A percentile compares a stretch with the other conserved stretches of the same genome.
Evolutionary conservation across 2,329 filamentous ascomycete species (phyloP).

Genomic region (Cyanodermella asteris): DNA sequence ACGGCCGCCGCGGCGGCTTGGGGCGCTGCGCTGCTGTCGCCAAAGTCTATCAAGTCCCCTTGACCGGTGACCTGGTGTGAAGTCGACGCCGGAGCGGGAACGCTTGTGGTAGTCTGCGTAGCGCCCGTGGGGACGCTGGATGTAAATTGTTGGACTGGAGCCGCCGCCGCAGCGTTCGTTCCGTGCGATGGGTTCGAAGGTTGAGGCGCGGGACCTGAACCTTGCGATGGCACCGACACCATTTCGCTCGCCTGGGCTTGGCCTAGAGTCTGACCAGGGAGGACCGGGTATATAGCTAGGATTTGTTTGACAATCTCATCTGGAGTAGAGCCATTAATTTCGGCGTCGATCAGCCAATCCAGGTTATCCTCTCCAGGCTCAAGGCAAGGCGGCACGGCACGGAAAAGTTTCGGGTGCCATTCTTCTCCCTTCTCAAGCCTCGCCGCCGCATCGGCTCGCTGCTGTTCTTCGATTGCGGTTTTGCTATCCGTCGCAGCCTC

Average conservation of each 20-base stretch:
- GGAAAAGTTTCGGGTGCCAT: constrained; percentile 77
- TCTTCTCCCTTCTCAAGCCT: constrained; percentile 58
- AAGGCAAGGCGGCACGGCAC: constrained; percentile 44
- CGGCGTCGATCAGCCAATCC: constrained; percentile 84
- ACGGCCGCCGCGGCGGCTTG: constrained; percentile 6
- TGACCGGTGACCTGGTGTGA: neutral
- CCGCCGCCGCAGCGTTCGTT: too few species aligned
- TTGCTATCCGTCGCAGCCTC: constrained; percentile 83
- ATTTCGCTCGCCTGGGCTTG: constrained; percentile 29
- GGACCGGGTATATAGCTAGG: constrained; percentile 61
- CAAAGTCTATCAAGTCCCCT: constrained; percentile 8
- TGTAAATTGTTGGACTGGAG: constrained; percentile 1
- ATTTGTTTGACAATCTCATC: constrained; percentile 61
- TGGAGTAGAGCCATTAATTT: constrained; percentile 50
- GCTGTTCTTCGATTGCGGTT: constrained; percentile 81
- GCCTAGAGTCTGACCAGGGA: constrained; percentile 48
- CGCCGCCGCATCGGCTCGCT: constrained; percentile 69
- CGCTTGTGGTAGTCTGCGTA: constrained; percentile 1
- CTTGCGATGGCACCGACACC: constrained; percentile 20
- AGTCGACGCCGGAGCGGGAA: neutral
- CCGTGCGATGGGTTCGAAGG: constrained; percentile 3
- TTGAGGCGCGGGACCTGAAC: constrained; percentile 7
- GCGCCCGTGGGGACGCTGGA: constrained; percentile 1
- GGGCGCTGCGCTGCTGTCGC: constrained; percentile 3
- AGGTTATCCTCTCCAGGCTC: constrained; percentile 74